These are phyloP conservation scores for Nannochloris sp. DNA, from an alignment of 139 green algal species.

Conservation along the genomic window DNA sequence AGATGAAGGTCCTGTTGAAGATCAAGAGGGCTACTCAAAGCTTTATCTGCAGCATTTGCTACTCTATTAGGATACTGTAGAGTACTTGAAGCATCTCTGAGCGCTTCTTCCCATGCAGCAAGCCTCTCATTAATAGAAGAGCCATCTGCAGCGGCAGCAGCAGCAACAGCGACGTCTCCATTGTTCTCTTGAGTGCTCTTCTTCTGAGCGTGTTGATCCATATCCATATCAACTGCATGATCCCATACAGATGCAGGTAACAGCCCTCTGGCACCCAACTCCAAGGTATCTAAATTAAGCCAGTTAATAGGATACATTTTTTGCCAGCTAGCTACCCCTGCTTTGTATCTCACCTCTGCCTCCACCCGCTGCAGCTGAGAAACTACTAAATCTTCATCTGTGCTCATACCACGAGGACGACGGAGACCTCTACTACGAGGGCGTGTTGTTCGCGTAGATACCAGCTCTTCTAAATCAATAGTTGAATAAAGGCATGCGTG, in stretches of 20 bases:
- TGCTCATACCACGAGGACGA: not conserved
- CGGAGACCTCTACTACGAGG: not conserved
- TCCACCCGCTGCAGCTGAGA: not conserved
- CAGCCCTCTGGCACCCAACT: not conserved
- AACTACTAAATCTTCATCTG: not conserved
- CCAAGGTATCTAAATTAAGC: not conserved
- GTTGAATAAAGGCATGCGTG: too few relatives aligned
- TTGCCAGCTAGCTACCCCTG: not conserved
- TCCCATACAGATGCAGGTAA: not conserved
- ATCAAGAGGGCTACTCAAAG: too few relatives aligned
- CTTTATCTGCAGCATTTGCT: not conserved
- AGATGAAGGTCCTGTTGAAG: too few relatives aligned
- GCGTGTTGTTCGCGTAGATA: not conserved
- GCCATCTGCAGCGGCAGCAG: too few relatives aligned
- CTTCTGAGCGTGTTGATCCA: not conserved
- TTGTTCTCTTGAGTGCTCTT: not conserved
- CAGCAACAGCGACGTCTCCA: not conserved
- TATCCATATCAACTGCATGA: not conserved
- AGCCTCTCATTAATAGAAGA: too few relatives aligned
- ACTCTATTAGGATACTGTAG: not conserved
- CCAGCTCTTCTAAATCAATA: too few relatives aligned
- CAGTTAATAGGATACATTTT: not conserved
- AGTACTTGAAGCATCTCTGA: not conserved
- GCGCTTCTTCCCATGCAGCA: too few relatives aligned
- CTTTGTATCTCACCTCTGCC: not conserved